Evolutionary conservation across 257 asterid genomes (phyloP).

Genomic region (Osmanthus fragrans): DNA sequence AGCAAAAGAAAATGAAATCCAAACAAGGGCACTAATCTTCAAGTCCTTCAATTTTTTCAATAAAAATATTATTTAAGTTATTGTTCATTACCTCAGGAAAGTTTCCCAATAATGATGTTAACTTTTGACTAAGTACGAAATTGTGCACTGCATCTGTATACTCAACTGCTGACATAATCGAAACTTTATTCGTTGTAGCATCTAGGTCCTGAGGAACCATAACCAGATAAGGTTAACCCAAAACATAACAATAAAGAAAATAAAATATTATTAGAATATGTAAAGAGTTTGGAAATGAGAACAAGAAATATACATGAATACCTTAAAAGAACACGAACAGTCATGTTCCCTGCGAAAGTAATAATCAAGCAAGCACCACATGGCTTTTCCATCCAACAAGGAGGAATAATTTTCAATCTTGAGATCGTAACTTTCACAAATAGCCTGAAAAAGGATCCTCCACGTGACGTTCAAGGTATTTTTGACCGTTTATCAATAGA

Average conservation of each 20-base stretch:
- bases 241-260: neutral
- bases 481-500: neutral
- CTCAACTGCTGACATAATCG: conserved; percentile 82
- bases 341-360: conserved; percentile 81
- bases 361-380: conserved; percentile 99
- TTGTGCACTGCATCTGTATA: conserved; percentile 97
- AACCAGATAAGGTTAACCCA: conserved; percentile 16
- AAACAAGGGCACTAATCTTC: neutral
- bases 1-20: no score
- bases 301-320: conserved; percentile 25
- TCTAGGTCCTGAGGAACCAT: conserved; percentile 47
- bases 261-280: neutral
- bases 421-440: conserved; percentile 70
- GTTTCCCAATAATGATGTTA: conserved; percentile 81
- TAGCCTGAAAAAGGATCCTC: conserved; percentile 54
- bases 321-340: conserved; percentile 69
- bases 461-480: neutral
- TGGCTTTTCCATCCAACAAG: conserved; percentile 88
- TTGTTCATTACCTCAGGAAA: conserved; percentile 95
- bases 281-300: conserved; percentile 6
- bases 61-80: conserved; percentile 8
- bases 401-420: conserved; percentile 72
- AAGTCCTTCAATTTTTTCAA: neutral
- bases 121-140: conserved; percentile 86
- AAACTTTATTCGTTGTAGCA: conserved; percentile 58